Evolutionary conservation across 2,329 filamentous ascomycete genomes (phyloP), one percentile per base, ranked within the genome.

Genomic region (Trichophyton rubrum): DNA sequence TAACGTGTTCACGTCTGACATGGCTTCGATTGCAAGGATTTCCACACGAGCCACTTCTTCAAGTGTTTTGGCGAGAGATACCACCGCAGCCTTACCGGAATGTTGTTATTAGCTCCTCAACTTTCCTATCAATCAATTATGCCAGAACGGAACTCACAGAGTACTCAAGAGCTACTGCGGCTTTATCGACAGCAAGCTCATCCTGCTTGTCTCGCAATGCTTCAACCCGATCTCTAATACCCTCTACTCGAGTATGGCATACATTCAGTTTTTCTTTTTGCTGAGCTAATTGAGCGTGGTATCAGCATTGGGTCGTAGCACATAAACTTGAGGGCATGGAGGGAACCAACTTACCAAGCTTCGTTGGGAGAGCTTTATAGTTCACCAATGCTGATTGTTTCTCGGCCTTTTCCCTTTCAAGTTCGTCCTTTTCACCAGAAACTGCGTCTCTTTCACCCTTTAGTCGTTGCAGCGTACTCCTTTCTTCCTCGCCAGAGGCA

Each of bases 1-100:
- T n/a, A 96, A 77, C 4, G 82, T 82, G 51, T 83, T 79, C 2
- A 87, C 73, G 67, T 99, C 93, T 0, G 90, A 96, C n/a, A 79
- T 72, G 1, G 90, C 91, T 76, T 99, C 93, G 33, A 95, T 81
- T 0, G 82, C 75, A 63, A 84, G 79, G 51, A 96, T 79, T 65
- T 88, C 82, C 1, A 82, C 84, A 67, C 91, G 85, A 15, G 91
- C 73, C 9, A 89, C 74, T 13, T 81, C 80, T 53, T 85, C 79
- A 59, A 88, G 83, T 4, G 83, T 79, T 56, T 77, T 72, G 13
- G 83, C 82, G 51, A 95, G 80, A 20, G 73, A 69, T n/a, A 80
- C 79, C 6, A 95, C 80, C 2, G 20, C 30, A 15, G 3, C 13
- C 24, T n/a, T 17, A 22, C 17, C 35, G 3, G 20, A 4, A 24